These are phyloP conservation scores for Ricinus communis DNA, from an alignment of 345 rosid species.

Conservation along the genomic window DNA sequence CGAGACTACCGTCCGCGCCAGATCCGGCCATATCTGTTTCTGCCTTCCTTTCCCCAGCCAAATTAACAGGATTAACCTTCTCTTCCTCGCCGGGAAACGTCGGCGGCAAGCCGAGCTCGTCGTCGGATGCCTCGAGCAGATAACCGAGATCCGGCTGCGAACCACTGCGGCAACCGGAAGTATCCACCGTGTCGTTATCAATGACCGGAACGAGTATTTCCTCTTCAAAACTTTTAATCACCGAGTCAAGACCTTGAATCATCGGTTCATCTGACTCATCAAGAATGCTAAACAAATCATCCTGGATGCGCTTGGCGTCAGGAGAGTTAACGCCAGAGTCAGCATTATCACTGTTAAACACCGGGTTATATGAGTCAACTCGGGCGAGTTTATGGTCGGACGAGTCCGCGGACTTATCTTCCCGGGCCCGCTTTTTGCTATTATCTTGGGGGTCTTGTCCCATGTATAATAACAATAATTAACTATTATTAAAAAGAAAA, in stretches of 20 bases:
- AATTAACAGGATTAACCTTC: conserved; percentile 21
- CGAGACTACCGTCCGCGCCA: conserved; percentile 20
- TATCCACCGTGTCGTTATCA: conserved; percentile 10
- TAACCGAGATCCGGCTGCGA: conserved; percentile 61
- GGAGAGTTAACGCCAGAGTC: conserved; percentile 38
- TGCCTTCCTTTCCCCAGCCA: conserved; percentile 14
- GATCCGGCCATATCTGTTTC: conserved; percentile 24
- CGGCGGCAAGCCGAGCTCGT: conserved; percentile 82
- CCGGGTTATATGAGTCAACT: conserved; percentile 9
- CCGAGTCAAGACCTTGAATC: conserved; percentile 61
- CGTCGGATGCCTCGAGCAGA: conserved; percentile 76
- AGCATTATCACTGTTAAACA: not conserved
- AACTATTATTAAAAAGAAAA: not conserved
- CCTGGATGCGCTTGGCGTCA: conserved; percentile 53
- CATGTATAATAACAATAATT: conserved; percentile 10
- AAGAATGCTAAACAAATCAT: conserved; percentile 52
- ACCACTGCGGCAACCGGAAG: conserved; percentile 23
- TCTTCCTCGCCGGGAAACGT: conserved; percentile 30
- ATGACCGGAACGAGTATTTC: conserved; percentile 39
- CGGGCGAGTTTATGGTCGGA: conserved; percentile 32
- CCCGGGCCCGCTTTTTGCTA: conserved; percentile 31
- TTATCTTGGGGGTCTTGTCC: conserved; percentile 1
- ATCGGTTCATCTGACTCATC: conserved; percentile 60
- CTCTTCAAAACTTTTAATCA: conserved; percentile 71
- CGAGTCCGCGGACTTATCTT: conserved; percentile 20